Base-by-base conservation (phyloP, 2,329 filamentous ascomycete species). In the Aspergillus sp. region DNA sequence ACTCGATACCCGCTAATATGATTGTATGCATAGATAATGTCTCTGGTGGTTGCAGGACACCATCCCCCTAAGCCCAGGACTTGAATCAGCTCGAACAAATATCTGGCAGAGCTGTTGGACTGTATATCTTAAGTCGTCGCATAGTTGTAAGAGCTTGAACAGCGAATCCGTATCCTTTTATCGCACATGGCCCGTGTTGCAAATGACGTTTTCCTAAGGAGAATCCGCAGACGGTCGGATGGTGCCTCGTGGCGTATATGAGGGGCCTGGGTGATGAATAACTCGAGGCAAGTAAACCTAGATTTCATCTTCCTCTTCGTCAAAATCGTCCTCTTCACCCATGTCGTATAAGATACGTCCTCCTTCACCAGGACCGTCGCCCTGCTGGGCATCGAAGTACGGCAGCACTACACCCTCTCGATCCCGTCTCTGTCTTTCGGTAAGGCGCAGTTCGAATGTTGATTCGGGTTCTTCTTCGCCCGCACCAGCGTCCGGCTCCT, bases 261-360 rank as follows among this genome's bases (percentile, higher is more conserved):
- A 30, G 6, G 15, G 25, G 11, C 15, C 25, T 25, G 13, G 19
- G 25, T 27, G 36, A 3, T 19, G 7, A 44, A 17, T 25, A 23
- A 8, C 15, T 27, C 5, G 39, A 21, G 6, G 39, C 8, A n/a
- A 17, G 47, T 47, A 11, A 8, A 23, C 41, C 77, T 73, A 93
- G 66, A 94, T 92, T 78, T 97, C 93, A 78, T 97, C 93, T 71
- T 97, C 92, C 71, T 96, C 92, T 61, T 96, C 93, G 68, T 96
- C 93, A 78, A 97, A 98, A 74, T 98, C 92, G 76, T 99, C 95
- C 79, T 98, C 95, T 64, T 88, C 86, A 1, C 93, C 94, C 90
- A 98, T 96, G 68, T 98, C 94, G 74, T 99, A 99, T 70, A 99
- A 73, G 66, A 99, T 99, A 62, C 94, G 84, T 0, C 95, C 95